Conservation (phyloP, 495 filamentous ascomycete species). For the Letharia columbiana region DNA sequence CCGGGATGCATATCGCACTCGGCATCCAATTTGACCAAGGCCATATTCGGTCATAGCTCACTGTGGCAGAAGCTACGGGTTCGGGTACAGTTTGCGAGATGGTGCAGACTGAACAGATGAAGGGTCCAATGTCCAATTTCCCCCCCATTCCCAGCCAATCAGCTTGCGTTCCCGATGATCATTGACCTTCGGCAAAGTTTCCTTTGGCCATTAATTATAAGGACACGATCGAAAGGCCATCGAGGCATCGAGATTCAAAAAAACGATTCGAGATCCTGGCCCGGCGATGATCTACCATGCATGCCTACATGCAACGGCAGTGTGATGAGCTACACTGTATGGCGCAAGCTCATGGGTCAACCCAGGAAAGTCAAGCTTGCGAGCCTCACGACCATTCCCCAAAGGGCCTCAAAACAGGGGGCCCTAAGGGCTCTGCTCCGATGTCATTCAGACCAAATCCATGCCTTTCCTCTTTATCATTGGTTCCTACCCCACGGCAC, state of each 20-base stretch:
- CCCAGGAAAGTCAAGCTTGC: not conserved
- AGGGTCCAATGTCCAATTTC: too few species aligned
- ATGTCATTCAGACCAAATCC: not conserved
- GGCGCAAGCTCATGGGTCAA: not conserved
- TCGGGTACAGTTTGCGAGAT: not conserved
- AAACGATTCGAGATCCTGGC: not conserved
- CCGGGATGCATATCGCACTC: not conserved
- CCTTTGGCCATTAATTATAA: not conserved
- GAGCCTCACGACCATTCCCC: not conserved
- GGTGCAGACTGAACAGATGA: too few species aligned
- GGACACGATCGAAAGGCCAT: not conserved
- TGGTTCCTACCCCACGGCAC: not conserved
- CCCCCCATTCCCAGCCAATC: not conserved
- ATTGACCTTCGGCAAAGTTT: not conserved
- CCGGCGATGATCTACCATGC: not conserved
- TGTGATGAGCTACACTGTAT: not conserved
- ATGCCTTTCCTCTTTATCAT: not conserved
- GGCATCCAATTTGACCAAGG: not conserved
- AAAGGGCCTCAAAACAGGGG: not conserved
- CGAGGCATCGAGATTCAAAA: not conserved
- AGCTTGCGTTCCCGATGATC: not conserved
- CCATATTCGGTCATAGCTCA: not conserved
- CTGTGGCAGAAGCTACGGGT: not conserved
- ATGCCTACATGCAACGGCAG: not conserved
- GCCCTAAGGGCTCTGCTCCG: not conserved